A percentile compares a stretch with the other conserved stretches of the same genome.
These are phyloP conservation scores for Mycogone perniciosa DNA, from an alignment of 2,329 filamentous ascomycete species.

Conservation along the genomic window DNA sequence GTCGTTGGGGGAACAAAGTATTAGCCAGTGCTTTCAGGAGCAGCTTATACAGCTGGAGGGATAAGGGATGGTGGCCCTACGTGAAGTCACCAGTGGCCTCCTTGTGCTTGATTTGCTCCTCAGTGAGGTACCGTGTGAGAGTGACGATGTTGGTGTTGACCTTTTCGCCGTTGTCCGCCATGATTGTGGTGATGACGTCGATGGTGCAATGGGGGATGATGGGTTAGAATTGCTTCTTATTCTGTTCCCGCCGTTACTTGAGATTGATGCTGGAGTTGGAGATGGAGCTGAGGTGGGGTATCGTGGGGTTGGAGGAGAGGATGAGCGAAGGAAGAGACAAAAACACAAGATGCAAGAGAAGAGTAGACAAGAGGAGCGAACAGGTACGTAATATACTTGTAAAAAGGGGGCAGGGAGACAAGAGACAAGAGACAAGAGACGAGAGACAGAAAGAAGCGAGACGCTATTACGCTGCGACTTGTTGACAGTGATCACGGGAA, in stretches of 20 bases:
- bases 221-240: neutral
- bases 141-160: slow-evolving; percentile 97
- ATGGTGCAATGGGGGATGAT: slow-evolving; percentile 11
- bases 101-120: slow-evolving; percentile 88
- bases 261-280: neutral
- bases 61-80: slow-evolving; percentile 44
- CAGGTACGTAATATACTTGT: neutral
- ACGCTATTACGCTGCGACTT: slow-evolving; percentile 8
- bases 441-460: slow-evolving; percentile 11
- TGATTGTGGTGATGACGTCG: slow-evolving; percentile 17
- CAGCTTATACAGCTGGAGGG: neutral
- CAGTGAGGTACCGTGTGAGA: slow-evolving; percentile 88
- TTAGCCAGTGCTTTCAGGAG: neutral
- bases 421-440: slow-evolving; percentile 8
- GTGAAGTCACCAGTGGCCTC: slow-evolving; percentile 98
- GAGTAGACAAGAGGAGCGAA: neutral
- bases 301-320: slow-evolving; percentile 8
- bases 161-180: slow-evolving; percentile 53
- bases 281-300: slow-evolving; percentile 8
- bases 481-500: slow-evolving; percentile 10
- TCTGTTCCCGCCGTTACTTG: neutral
- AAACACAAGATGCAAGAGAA: slow-evolving; percentile 5
- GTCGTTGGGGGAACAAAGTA: slow-evolving; percentile 4
- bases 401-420: slow-evolving; percentile 8
- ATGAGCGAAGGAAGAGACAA: slow-evolving; percentile 7